phyloP scores from a whole-genome alignment of 345 rosid genomes.

The Populus alba region DNA sequence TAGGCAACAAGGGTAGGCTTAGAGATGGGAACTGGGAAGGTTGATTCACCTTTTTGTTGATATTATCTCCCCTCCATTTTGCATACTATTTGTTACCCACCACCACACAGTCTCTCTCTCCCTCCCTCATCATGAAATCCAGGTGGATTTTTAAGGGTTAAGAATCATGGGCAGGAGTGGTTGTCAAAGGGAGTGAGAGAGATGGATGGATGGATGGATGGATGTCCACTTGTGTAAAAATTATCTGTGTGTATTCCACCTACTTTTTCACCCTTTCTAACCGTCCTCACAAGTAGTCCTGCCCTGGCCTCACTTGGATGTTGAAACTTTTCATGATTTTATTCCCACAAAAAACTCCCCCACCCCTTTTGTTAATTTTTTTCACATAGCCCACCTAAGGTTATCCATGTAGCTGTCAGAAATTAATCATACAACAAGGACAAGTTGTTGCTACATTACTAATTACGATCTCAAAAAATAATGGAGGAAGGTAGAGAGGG shows the following conservation, averaged over 20 bases:
- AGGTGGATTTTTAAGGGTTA: conserved; percentile 36
- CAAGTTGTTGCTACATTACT: neutral
- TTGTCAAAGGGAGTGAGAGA: conserved; percentile 16
- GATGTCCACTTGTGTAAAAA: conserved; percentile 22
- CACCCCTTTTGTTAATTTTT: too few species aligned
- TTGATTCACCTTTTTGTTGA: conserved; percentile 36
- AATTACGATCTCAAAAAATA: neutral
- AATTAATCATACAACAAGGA: neutral
- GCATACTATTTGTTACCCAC: conserved; percentile 36
- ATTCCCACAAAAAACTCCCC: neutral
- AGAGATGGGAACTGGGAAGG: conserved; percentile 19
- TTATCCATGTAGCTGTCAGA: conserved; percentile 7
- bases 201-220: neutral
- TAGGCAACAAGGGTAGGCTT: conserved; percentile 34
- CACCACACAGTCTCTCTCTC: conserved; percentile 14
- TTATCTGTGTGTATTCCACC: conserved; percentile 30
- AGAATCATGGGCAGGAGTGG: conserved; percentile 38
- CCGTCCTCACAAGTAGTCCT: conserved; percentile 21
- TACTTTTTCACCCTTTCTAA: conserved; percentile 34
- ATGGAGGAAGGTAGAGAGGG: neutral
- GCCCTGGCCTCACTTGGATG: conserved; percentile 27
- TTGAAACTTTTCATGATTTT: conserved; percentile 21
- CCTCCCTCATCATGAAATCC: conserved; percentile 31
- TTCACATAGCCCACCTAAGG: neutral
- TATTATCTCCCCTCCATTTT: conserved; percentile 29